Base-by-base conservation (phyloP, 306 rosid genomes). In the Pterocarpus macrocarpus region DNA sequence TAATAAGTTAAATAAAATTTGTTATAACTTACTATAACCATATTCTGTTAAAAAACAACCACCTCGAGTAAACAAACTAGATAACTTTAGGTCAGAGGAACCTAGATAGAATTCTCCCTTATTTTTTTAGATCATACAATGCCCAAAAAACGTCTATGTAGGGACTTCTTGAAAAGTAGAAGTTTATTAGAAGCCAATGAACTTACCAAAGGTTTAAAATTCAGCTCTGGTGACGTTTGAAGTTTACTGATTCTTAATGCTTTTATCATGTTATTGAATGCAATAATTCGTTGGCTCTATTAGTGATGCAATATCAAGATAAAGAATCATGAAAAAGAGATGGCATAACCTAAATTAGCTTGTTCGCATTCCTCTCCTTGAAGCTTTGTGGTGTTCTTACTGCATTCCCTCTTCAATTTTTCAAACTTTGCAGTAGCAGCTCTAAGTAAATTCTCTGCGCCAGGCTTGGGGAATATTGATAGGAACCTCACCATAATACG, bases 401-500 rank as follows among this genome's bases (percentile, higher is more conserved):
- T 57, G 85, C 75, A 34, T 34, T 81, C 89, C 91, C 64, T 89
- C 88, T 88, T 95, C 44, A 92, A 64, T 85, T 87, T 95, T 80
- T 90, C 94, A 85, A 95, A 95, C 77, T 59, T 89, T 78, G 76
- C 87, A 62, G 94, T 73, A 34, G 95, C 95, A 83, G 86, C 89
- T 86, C 68, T 92, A 35, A 92, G 92, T 70, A 92, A 84, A 75
- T 64, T 82, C 71, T 89, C 95, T 1, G 86, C 91, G 50, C 92
- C 92, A 57, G 90, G 75, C 57, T 87, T 85, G 57, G 97, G 97
- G 75, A 87, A 95, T 76, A 90, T 82, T 62, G 92, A 87, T 63
- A 95, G 85, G 76, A 88, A 93, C 86, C 91, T 90, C 82, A 92
- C 83, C 92, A 89, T 88, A 74, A 91, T 77, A 61, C 94, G 87